Evolutionary conservation across 352 stramenopile species (phyloP).

Genomic region (Phytophthora pistaciae): DNA sequence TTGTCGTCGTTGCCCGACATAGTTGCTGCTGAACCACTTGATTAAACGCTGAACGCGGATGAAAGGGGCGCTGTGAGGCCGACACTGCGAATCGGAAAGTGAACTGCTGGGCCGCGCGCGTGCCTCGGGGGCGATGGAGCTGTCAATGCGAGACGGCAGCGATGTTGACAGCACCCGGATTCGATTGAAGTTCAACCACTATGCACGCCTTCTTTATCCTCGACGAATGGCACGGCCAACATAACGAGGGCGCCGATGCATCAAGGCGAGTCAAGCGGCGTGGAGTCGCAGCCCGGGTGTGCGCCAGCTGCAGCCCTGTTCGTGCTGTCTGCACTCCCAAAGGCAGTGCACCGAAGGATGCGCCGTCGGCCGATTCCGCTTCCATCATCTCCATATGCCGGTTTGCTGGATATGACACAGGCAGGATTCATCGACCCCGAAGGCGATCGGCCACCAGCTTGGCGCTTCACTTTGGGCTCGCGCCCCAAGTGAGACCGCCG

Average conservation of each 20-base stretch:
- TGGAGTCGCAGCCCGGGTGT: not conserved
- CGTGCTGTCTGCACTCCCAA: slow-evolving; percentile 25
- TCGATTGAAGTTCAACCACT: slow-evolving; percentile 43
- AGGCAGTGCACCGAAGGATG: slow-evolving; percentile 3
- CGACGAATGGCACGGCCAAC: slow-evolving; percentile 31
- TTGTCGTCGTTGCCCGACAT: slow-evolving; percentile 44
- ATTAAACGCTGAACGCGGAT: not conserved
- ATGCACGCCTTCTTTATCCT: slow-evolving; percentile 24
- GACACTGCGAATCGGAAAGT: slow-evolving; percentile 38
- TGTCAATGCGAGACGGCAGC: slow-evolving; percentile 18
- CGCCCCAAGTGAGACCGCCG: slow-evolving; percentile 10
- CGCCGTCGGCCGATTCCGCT: not conserved
- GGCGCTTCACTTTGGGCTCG: slow-evolving; percentile 1
- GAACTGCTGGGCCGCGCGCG: not conserved
- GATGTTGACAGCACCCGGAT: slow-evolving; percentile 30
- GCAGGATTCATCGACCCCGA: no score
- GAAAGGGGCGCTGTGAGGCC: slow-evolving; percentile 5
- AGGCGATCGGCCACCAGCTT: not conserved
- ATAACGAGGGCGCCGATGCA: slow-evolving; percentile 24
- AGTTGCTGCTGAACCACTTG: not conserved
- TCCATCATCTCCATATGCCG: slow-evolving; percentile 17
- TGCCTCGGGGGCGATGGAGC: slow-evolving; percentile 7
- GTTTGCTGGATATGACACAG: slow-evolving; percentile 5
- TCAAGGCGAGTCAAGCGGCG: slow-evolving; percentile 14
- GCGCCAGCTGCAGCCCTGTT: slow-evolving; percentile 16